Evolutionary conservation across 192 early-diverging fungal species (phyloP).

Genomic region (Backusella tuberculispora): DNA sequence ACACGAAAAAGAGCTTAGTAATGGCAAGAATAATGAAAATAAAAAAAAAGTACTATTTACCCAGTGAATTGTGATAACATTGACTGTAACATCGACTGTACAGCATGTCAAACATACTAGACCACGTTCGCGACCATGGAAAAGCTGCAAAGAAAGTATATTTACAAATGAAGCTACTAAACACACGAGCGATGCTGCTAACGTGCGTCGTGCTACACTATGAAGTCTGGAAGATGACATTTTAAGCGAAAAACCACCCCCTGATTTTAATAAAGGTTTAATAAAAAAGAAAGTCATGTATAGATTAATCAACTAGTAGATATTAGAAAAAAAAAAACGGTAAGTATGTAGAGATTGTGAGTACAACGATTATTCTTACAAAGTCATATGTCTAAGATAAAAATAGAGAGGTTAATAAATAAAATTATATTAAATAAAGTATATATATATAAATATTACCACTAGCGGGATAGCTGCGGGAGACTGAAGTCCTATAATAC

Average conservation of each 20-base stretch:
- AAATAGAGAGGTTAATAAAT: conserved; percentile 5
- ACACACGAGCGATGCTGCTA: conserved; percentile 46
- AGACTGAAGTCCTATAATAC: conserved; percentile 39
- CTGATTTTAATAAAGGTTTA: conserved; percentile 28
- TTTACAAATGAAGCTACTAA: conserved; percentile 47
- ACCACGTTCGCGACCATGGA: conserved; percentile 48
- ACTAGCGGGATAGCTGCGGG: conserved; percentile 40
- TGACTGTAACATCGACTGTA: conserved; percentile 53
- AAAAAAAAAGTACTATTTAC: conserved; percentile 20
- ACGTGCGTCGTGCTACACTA: conserved; percentile 46
- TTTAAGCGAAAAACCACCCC: not conserved
- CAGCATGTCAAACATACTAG: conserved; percentile 53
- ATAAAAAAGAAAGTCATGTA: conserved; percentile 46
- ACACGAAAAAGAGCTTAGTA: not conserved
- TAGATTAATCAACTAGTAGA: conserved; percentile 35
- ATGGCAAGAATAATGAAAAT: not conserved
- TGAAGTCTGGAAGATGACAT: conserved; percentile 31
- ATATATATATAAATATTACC: conserved; percentile 30
- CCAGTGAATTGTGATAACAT: conserved; percentile 50
- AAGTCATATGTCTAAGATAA: conserved; percentile 36
- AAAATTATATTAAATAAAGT: conserved; percentile 2
- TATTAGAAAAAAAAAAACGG: conserved; percentile 12
- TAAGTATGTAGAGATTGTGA: not conserved
- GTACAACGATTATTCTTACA: conserved; percentile 24
- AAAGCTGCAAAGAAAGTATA: conserved; percentile 42